Evolutionary conservation across 2,329 filamentous ascomycete genomes (phyloP), one percentile per base, ranked within the genome.

Genomic region (Trichoderma asperellum): DNA sequence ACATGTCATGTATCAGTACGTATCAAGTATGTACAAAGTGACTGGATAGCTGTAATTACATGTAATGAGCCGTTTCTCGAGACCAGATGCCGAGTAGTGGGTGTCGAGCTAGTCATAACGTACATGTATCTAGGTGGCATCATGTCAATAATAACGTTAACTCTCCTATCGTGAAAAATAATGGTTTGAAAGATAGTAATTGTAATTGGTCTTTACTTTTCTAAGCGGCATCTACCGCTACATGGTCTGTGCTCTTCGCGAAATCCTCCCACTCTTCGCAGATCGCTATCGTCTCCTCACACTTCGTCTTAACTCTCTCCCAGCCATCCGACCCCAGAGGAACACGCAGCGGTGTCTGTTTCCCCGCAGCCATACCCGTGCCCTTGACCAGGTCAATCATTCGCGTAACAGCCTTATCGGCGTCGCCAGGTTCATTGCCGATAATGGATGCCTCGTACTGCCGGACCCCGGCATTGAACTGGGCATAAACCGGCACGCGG

Each of bases 371-470:
- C n/a, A 77, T 65, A 0, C 77, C 78, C 4, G 83, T 84, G 16
- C 86, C 81, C 14, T 84, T 79, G 0, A 84, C 86, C 18, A 89
- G 73, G 64, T 88, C 83, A 72, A 87, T 86, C 78, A 87, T 86
- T 0, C 81, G 81, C 27, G 81, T 77, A 1, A 83, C 84, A 2
- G 80, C 85, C 73, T 87, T 85, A 0, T 72, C 71, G 3, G 85
- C 82, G 70, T 88, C 85, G 3, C 86, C 85, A 1, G 82, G 80
- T 62, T 86, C 81, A 64, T 84, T 77, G 0, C 63, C 64, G 0
- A 71, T 69, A 11, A 75, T 10, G 10, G 60, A 63, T 11, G 73
- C 70, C 34, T 76, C 74, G 2, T 63, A 68, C 4, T 73, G 68
- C 12, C 71, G 57, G 2, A 76, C 73, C 0, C 59, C 72, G 0